A percentile compares a stretch with the other conserved stretches of the same genome.
These are phyloP conservation scores for Ophiosphaerella herpotricha DNA, from an alignment of 2,329 filamentous ascomycete genomes.

Conservation along the genomic window DNA sequence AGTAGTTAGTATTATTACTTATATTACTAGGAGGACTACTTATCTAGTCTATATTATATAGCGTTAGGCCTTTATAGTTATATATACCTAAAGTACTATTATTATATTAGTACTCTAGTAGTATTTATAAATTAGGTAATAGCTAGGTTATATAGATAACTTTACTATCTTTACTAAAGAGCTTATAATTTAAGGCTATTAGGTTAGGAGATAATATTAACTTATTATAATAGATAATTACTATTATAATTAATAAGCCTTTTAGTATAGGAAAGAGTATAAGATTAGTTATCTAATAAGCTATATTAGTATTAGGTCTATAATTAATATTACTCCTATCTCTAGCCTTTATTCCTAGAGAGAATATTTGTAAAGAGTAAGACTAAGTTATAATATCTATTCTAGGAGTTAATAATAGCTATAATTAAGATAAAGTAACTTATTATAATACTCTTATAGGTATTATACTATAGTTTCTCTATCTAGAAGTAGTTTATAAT, in stretches of 20 bases:
- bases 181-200: conserved; percentile 6
- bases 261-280: conserved; percentile 8
- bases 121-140: conserved; percentile 10
- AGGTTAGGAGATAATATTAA: conserved; percentile 9
- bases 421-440: neutral
- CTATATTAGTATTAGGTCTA: conserved; percentile 4
- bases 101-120: conserved; percentile 14
- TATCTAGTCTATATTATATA: neutral
- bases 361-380: conserved; percentile 7
- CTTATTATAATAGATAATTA: conserved; percentile 8
- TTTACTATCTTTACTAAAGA: conserved; percentile 13
- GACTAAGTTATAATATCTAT: neutral
- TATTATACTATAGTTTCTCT: too few relatives aligned
- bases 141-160: neutral
- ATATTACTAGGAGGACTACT: conserved; percentile 5
- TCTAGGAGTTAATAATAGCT: neutral
- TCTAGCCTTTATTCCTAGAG: neutral
- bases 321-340: conserved; percentile 1
- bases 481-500: too few relatives aligned
- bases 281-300: conserved; percentile 14
- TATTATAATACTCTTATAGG: neutral
- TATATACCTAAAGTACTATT: conserved; percentile 3
- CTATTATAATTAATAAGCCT: conserved; percentile 11
- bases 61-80: too few relatives aligned
- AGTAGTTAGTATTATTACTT: neutral